A percentile compares a stretch with the other conserved stretches of the same genome.
phyloP scores from a whole-genome alignment of 768 basidiomycete genomes.

The Gelatoporia subvermispora region DNA sequence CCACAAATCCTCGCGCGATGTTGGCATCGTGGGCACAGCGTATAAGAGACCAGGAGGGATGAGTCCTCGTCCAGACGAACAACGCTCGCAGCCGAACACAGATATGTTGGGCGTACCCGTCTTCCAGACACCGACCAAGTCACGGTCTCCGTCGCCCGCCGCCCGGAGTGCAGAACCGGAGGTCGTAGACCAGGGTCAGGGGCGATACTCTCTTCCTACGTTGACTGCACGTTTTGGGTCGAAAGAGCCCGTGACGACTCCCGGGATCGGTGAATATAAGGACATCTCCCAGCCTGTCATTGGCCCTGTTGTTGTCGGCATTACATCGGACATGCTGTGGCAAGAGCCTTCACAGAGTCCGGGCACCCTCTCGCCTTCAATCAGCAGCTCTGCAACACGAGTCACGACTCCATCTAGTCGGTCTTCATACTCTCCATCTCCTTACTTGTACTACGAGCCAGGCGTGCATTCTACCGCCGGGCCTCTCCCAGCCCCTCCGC shows the following conservation, averaged over 20 bases:
- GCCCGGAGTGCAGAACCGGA: constrained; percentile 12
- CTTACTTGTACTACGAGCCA: constrained; percentile 59
- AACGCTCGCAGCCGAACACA: constrained; percentile 4
- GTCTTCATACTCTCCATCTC: constrained; percentile 18
- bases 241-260: constrained; percentile 33
- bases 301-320: constrained; percentile 51
- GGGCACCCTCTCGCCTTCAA: constrained; percentile 2
- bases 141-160: constrained; percentile 27
- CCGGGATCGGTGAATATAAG: constrained; percentile 59
- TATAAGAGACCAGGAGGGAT: constrained; percentile 14
- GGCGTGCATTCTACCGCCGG: constrained; percentile 69
- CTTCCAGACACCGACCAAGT: constrained; percentile 31
- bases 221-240: no score
- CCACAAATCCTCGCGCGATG: constrained; percentile 43
- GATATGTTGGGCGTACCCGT: constrained; percentile 24
- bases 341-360: background rate
- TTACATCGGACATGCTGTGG: constrained; percentile 14
- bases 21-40: constrained; percentile 45
- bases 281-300: constrained; percentile 57
- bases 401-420: constrained; percentile 6
- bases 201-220: no score
- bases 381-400: background rate
- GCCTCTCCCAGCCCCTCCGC: constrained; percentile 67
- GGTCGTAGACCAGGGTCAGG: constrained; percentile 1
- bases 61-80: constrained; percentile 10